A percentile compares a stretch with the other conserved stretches of the same genome.
These are phyloP conservation scores for Penicillium paxilli DNA, from an alignment of 495 filamentous ascomycete species.

Conservation along the genomic window DNA sequence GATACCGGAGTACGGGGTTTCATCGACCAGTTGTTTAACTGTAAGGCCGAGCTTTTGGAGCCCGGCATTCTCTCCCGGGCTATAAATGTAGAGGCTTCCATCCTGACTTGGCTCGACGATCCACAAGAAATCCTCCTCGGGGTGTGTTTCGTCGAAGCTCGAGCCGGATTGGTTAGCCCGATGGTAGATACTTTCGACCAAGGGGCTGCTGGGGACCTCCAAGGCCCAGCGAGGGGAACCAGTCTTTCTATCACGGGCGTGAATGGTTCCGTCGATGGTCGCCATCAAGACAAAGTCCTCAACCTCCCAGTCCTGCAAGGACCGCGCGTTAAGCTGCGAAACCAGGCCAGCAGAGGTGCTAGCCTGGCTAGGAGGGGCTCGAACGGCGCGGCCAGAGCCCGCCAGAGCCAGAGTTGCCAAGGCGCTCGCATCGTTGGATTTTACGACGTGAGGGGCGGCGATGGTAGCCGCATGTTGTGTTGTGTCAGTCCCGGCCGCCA, in stretches of 20 bases:
- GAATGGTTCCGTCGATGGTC: conserved; percentile 96
- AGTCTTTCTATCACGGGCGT: conserved; percentile 87
- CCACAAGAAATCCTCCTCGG: conserved; percentile 87
- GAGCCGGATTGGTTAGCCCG: conserved; percentile 67
- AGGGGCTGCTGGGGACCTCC: conserved; percentile 71
- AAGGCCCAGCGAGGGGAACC: conserved; percentile 82
- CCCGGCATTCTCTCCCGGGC: conserved; percentile 58
- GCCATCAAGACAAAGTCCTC: conserved; percentile 99
- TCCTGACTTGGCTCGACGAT: conserved; percentile 91
- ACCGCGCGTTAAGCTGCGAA: conserved; percentile 86
- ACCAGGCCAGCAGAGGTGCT: conserved; percentile 68
- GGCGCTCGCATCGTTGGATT: conserved; percentile 84
- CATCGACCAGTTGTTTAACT: conserved; percentile 76
- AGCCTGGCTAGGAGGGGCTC: conserved; percentile 76
- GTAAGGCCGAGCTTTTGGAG: conserved; percentile 66
- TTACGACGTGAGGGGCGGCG: conserved; percentile 35
- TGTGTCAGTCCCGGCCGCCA: conserved; percentile 26
- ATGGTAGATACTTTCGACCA: conserved; percentile 88
- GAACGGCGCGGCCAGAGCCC: conserved; percentile 66
- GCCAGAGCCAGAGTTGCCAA: conserved; percentile 92
- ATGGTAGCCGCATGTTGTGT: conserved; percentile 14
- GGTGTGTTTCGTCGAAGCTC: conserved; percentile 52
- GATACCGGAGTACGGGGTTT: conserved; percentile 64
- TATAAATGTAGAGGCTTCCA: conserved; percentile 87
- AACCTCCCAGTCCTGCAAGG: conserved; percentile 97